Evolutionary conservation across 1,139 yeast species (phyloP).

Genomic region (Yamadazyma membranifaciens): DNA sequence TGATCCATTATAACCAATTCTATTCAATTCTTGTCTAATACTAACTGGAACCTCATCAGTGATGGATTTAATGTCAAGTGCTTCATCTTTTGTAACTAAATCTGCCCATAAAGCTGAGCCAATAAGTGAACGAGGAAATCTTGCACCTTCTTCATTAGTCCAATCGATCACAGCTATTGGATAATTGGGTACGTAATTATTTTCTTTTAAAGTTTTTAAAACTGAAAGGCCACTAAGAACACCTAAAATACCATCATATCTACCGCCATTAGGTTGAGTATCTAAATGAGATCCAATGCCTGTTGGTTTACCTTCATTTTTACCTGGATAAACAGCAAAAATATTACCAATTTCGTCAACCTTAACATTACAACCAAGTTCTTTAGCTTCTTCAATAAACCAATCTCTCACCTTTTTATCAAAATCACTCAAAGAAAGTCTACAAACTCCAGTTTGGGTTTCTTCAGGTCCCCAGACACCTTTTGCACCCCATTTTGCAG

Average conservation of each 20-base stretch:
- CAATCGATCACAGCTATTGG: constrained; percentile 67
- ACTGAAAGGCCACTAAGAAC: constrained; percentile 69
- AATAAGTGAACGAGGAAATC: constrained; percentile 67
- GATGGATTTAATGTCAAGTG: constrained; percentile 51
- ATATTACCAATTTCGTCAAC: constrained; percentile 67
- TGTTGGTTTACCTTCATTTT: constrained; percentile 50
- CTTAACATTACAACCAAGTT: constrained; percentile 55
- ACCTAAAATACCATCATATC: constrained; percentile 72
- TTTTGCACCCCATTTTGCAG: constrained; percentile 63
- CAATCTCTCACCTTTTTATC: constrained; percentile 70
- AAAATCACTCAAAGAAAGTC: constrained; percentile 59
- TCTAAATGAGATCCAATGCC: constrained; percentile 75
- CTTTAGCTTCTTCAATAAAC: constrained; percentile 53
- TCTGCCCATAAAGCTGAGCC: constrained; percentile 70
- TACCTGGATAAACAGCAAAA: constrained; percentile 63
- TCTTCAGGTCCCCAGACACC: constrained; percentile 58
- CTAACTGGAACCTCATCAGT: constrained; percentile 51
- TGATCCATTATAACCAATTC: constrained; percentile 63
- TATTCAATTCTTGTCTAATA: constrained; percentile 52
- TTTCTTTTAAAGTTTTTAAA: constrained; percentile 60
- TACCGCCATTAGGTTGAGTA: constrained; percentile 79
- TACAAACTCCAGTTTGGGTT: constrained; percentile 60
- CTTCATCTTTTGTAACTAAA: constrained; percentile 41
- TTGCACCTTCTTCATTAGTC: constrained; percentile 80
- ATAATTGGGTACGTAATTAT: constrained; percentile 54